Conservation (phyloP, 2,329 filamentous ascomycete genomes). For the Gnomoniopsis sp. region DNA sequence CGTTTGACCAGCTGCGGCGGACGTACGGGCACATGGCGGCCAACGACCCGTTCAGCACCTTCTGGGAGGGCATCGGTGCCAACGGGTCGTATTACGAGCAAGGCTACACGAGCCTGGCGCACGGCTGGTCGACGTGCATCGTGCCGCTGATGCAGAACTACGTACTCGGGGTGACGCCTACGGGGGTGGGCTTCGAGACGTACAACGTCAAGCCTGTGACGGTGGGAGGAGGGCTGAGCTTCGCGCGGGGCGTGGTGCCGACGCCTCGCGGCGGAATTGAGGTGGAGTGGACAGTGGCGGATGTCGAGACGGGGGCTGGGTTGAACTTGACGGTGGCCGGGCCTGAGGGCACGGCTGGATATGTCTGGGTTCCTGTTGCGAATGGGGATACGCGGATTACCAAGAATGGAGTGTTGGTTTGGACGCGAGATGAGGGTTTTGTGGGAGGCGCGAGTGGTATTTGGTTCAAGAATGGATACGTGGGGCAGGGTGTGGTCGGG, state of each 20-base stretch:
- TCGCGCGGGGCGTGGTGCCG: slow-evolving; percentile 41
- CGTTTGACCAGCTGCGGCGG: slow-evolving; percentile 42
- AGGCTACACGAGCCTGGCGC: slow-evolving; percentile 45
- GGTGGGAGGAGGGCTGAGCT: slow-evolving; percentile 32
- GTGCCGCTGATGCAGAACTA: slow-evolving; percentile 43
- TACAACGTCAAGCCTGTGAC: slow-evolving; percentile 38
- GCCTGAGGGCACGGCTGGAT: slow-evolving; percentile 29
- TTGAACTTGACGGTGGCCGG: slow-evolving; percentile 29
- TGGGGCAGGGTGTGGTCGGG: background rate
- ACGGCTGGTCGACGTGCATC: slow-evolving; percentile 50
- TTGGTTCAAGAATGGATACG: background rate
- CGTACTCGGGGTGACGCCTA: slow-evolving; percentile 44
- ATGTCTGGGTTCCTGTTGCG: slow-evolving; percentile 23
- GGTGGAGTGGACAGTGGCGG: slow-evolving; percentile 34
- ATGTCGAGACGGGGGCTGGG: slow-evolving; percentile 9
- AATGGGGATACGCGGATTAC: slow-evolving; percentile 15
- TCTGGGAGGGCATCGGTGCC: slow-evolving; percentile 49
- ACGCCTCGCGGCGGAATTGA: slow-evolving; percentile 36
- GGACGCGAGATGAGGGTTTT: slow-evolving; percentile 3
- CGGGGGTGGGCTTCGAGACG: slow-evolving; percentile 38
- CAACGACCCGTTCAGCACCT: slow-evolving; percentile 43
- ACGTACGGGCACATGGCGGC: slow-evolving; percentile 48
- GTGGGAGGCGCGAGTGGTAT: background rate
- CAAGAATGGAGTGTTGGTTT: slow-evolving; percentile 21
- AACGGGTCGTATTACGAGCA: slow-evolving; percentile 41